Base-by-base conservation (phyloP, 352 stramenopile species). In the Peronospora belbahrii region DNA sequence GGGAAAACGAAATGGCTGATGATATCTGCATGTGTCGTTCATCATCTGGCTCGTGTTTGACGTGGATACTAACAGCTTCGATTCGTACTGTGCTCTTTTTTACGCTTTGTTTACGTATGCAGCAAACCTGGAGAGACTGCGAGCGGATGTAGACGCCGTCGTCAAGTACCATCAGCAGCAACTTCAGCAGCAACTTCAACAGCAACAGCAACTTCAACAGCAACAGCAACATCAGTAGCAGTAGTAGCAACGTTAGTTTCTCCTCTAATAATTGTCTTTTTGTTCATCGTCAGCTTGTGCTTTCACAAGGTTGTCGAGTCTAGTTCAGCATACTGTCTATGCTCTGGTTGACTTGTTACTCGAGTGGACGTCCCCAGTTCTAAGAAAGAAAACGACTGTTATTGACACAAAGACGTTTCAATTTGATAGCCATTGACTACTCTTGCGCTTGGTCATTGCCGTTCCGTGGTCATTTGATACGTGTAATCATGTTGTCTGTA, bases 91-190 rank as follows among this genome's bases (percentile, higher is more conserved):
- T 43, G 48, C 13, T 62, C 27, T 33, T n/a, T 61, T 39, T 6
- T 30, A 13, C 10, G 18, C 6, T 33, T 51, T 49, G 11, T 48
- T 15, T 63, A 32, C n/a, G 1, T 63, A 36, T 14, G 1, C 44
- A 72, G 63, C 54, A 10, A 72, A 69, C 56, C 46, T 72, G 27
- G 62, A 72, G 30, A 51, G 54, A 24, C 48, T 72, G 15, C 63
- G 59, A 33, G 59, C 59, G 13, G 63, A 72, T 50, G 63, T 72
- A 36, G 63, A 69, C 28, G 55, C 59, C 11, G 63, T 67, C n/a
- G 63, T 72, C 37, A 65, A 67, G 45, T 68, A 65, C 35, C 63
- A 72, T 37, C 55, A 72, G 41, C 58, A 72, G 49, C 62, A 72
- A 40, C 37, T 59, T 40, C 46, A 59, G 58, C 49, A 56, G 41